Base-by-base conservation (phyloP, 2,329 filamentous ascomycete species). In the Alternaria brassicicola region DNA sequence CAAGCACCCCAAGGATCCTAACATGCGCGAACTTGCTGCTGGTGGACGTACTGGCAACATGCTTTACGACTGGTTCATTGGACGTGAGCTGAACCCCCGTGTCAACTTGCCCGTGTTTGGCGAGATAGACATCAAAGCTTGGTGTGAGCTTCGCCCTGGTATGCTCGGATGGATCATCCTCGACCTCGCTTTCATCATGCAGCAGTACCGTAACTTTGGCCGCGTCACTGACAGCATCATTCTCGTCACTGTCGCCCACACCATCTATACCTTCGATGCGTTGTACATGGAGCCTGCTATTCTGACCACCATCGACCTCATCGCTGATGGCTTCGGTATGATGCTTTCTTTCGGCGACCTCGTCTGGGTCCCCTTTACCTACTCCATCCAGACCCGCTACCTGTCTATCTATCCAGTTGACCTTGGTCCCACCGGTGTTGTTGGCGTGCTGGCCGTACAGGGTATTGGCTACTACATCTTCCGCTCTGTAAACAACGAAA, bases 31-130 rank as follows among this genome's bases (percentile, higher is more conserved):
- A 75, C 84, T 98, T 7, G 93, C 93, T 0, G 86, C 87, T 1
- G 93, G 93, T 41, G 93, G 93, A 15, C 86, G 90, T 72, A 88
- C 87, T 1, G 93, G 93, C 57, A 97, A 96, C 77, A 80, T 92
- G 63, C 79, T 97, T 35, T 97, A 98, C 77, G 94, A 98, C 78
- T 98, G 92, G 88, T 98, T 93, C 80, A 97, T 98, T 65, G 94
- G 94, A 19, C 91, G 94, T 26, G 94, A 98, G 78, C 87, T 98
- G 60, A 98, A 98, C 79, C 94, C 94, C 3, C 91, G 93, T 47
- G 78, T 96, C 59, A 86, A 84, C 0, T 80, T 97, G 23, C 93
- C 93, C 2, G 76, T 96, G 47, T 84, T 97, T 63, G 92, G 92
- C 57, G 90, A 92, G 68, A 84, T 97, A 48, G 94, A 98, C 73